A percentile compares a stretch with the other conserved stretches of the same genome.
These are phyloP conservation scores for Phylloboletellus chloephorus DNA, from an alignment of 1,284 basidiomycete species.

Conservation along the genomic window DNA sequence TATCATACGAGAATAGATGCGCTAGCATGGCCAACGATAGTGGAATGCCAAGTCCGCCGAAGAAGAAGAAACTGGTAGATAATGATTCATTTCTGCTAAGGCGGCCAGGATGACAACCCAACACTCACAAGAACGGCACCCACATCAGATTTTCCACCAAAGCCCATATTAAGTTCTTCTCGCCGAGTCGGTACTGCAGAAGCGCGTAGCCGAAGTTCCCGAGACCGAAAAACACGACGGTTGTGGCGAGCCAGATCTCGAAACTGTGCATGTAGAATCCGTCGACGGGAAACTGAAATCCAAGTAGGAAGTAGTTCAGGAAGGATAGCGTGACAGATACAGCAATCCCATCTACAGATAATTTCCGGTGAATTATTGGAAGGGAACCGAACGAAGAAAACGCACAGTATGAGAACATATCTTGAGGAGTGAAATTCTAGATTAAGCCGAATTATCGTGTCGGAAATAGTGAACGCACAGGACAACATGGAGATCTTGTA, in stretches of 20 bases:
- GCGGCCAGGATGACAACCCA: not conserved
- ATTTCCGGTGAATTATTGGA: not conserved
- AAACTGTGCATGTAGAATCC: slow-evolving; percentile 69
- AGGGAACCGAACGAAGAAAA: slow-evolving; percentile 11
- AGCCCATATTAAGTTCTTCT: slow-evolving; percentile 48
- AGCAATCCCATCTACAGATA: slow-evolving; percentile 63
- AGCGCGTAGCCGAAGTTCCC: slow-evolving; percentile 70
- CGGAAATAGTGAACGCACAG: slow-evolving; percentile 49
- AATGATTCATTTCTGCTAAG: slow-evolving; percentile 7
- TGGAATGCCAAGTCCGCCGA: slow-evolving; percentile 72
- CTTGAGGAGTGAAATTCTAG: slow-evolving; percentile 32
- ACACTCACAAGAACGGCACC: slow-evolving; percentile 73
- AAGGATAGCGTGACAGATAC: slow-evolving; percentile 58
- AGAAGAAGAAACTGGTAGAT: slow-evolving; percentile 72
- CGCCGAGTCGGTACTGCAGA: slow-evolving; percentile 72
- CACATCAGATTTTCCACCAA: slow-evolving; percentile 66
- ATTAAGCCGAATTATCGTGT: slow-evolving; percentile 5
- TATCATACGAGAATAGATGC: slow-evolving; percentile 80
- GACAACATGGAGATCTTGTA: slow-evolving; percentile 78
- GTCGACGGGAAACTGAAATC: slow-evolving; percentile 60
- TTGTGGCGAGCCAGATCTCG: slow-evolving; percentile 73
- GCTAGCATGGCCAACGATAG: slow-evolving; percentile 71
- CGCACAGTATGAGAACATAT: slow-evolving; percentile 82
- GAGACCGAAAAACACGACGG: slow-evolving; percentile 68
- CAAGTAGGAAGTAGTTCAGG: slow-evolving; percentile 69